Evolutionary conservation across 805 yeast genomes (phyloP), one percentile per base, ranked within the genome.

Genomic region (Yamadazyma nakazawae): DNA sequence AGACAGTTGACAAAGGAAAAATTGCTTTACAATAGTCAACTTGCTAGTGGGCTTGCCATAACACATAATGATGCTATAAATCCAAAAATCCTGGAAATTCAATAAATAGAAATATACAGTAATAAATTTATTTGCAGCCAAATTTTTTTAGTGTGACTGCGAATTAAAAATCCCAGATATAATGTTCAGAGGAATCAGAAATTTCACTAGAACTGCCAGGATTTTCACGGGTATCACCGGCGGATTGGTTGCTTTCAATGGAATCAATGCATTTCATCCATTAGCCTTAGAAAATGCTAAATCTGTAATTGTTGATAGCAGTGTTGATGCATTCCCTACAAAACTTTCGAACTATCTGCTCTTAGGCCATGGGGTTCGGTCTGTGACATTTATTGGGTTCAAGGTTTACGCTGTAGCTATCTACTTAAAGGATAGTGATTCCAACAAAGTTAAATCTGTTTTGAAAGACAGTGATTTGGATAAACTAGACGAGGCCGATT

Each of bases 331-430:
- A 2, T 78, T 78, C 50, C 79, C 81, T 1, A 51, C 56, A 1
- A 11, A 45, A 4, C 46, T 63, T 11, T 57, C 70, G 0, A 60
- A 68, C 2, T 86, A 74, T 60, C 68, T 76, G 18, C 63, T 91
- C 28, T 57, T 94, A 2, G 98, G 96, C 0, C 76, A 79, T 47
- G 98, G 99, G 1, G 79, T 82, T 2, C 75, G 98, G 59, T 70
- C 85, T 0, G 97, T 92, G 16, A 87, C 97, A 0, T 87, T 94
- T 58, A 56, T 91, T 36, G 75, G 77, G 21, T 81, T 94, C 70
- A 88, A 82, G 56, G 97, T 94, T 1, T 92, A 92, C 61, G 96
- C 88, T 0, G 72, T 88, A 34, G 98, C 96, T 0, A 67, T 94
- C 7, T 92, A 92, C 61, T 71, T 88, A 35, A 84, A 89, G 5